These are phyloP conservation scores for Cercospora canescens DNA, from an alignment of 2,329 filamentous ascomycete species.

Conservation along the genomic window DNA sequence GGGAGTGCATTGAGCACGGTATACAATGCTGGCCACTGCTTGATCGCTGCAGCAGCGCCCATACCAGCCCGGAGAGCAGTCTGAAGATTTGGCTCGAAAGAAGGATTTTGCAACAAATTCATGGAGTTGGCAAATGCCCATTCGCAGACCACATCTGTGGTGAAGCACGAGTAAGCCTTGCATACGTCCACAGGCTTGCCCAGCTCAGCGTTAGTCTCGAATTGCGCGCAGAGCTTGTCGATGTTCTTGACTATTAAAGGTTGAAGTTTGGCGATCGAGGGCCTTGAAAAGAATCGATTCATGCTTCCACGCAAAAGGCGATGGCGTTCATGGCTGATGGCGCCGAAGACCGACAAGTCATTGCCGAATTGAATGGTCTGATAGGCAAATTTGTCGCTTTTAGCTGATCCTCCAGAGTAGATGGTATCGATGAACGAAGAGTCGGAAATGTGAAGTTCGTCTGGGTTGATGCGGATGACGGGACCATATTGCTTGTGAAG, in stretches of 20 bases:
- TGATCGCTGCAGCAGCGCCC: neutral
- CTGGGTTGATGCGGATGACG: conserved; percentile 10
- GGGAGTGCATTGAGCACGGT: no score
- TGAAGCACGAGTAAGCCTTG: conserved; percentile 8
- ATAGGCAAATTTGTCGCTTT: conserved; percentile 12
- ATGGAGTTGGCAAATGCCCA: conserved; percentile 1
- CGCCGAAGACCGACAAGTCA: conserved; percentile 11
- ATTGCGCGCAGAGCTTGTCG: conserved; percentile 3
- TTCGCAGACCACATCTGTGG: conserved; percentile 11
- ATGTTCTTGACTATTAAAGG: conserved; percentile 2
- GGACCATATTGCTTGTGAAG: conserved; percentile 15
- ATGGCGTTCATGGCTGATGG: conserved; percentile 10
- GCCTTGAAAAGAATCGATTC: conserved; percentile 18
- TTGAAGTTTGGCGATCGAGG: conserved; percentile 4
- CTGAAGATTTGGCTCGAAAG: conserved; percentile 1
- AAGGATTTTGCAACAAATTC: neutral
- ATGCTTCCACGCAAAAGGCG: conserved; percentile 9
- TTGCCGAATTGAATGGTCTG: neutral
- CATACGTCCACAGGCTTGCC: neutral
- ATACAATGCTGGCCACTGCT: no score
- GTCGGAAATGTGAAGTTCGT: conserved; percentile 12
- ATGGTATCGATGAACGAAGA: conserved; percentile 2
- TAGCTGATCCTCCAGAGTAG: neutral
- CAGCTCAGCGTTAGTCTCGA: neutral
- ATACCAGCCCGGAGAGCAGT: neutral